Base-by-base conservation (phyloP, 2,329 filamentous ascomycete genomes). In the Penicillium sp. region DNA sequence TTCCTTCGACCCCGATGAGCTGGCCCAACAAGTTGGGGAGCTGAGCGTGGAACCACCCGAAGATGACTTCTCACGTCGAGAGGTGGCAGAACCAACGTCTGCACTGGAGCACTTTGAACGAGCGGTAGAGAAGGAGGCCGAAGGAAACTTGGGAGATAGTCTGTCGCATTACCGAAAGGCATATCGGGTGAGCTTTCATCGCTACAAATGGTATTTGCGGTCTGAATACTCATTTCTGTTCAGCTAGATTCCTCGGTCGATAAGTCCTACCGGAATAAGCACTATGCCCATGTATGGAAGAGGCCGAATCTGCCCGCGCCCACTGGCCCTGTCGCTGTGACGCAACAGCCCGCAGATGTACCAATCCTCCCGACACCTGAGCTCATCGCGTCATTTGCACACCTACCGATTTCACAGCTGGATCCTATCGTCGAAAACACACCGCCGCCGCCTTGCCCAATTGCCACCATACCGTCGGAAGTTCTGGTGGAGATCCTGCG, bases 71-170 rank as follows among this genome's bases (percentile, higher is more conserved):
- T 60, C 58, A 46, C 70, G 69, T 19, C 62, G 63, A 8, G 67
- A 61, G 41, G 55, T 59, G 49, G 69, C 65, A 23, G 84, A 89
- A 65, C 89, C 89, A 5, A 79, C 81, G 23, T 90, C 93, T 12
- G 94, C 94, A 0, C 77, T 99, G 17, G 94, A 97, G 67, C 90
- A 96, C 73, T 97, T 94, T 69, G 94, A 97, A 73, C 86, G 85
- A 71, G 94, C 93, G 4, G 93, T 96, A 56, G 89, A 95, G 75
- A 92, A 88, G 74, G 94, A 99, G 76, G 84, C 83, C 0, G 85
- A 89, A 67, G 94, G 94, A 0, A 94, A 86, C 62, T 81, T 97
- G 50, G 92, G 93, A 6, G 93, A 97, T 62, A 97, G 93, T 71
- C 74, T 99, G 55, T 86, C 84, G 63, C 83, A 95, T 50, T 99